A percentile compares a stretch with the other conserved stretches of the same genome.
These are phyloP conservation scores for Yarrowia osloensis DNA, from an alignment of 805 yeast genomes.

Conservation along the genomic window DNA sequence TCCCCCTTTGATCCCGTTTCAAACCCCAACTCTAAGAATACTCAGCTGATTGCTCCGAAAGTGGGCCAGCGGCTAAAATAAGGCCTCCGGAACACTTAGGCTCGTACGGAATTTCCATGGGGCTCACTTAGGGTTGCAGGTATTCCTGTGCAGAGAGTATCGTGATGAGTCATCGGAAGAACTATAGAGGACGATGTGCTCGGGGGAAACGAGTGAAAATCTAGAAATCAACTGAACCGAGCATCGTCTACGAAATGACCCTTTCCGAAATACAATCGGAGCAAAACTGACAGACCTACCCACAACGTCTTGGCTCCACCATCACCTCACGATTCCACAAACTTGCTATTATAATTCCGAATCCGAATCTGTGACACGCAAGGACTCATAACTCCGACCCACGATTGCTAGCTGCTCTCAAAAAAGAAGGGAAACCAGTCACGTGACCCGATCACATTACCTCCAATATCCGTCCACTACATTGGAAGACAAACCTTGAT, in stretches of 20 bases:
- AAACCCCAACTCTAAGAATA: constrained; percentile 7
- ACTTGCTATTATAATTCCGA: no score
- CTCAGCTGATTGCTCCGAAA: constrained; percentile 4
- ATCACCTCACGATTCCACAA: no score
- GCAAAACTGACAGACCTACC: background rate
- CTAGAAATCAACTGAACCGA: no score
- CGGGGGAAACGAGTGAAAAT: no score
- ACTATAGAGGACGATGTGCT: no score
- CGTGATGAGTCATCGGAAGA: background rate
- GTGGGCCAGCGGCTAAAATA: background rate
- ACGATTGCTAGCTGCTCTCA: background rate
- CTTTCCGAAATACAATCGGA: background rate
- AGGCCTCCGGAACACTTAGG: background rate
- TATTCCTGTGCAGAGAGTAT: no score
- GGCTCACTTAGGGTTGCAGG: background rate
- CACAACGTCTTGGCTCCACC: no score
- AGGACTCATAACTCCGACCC: no score
- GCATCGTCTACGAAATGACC: no score
- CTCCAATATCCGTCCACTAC: background rate
- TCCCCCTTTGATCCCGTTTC: background rate
- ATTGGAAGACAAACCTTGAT: no score
- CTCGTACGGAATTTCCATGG: background rate
- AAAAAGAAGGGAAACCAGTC: background rate
- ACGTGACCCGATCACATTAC: constrained; percentile 16
- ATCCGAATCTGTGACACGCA: no score